Evolutionary conservation across 2,329 filamentous ascomycete species (phyloP).

Genomic region (Fonsecaea pedrosoi): DNA sequence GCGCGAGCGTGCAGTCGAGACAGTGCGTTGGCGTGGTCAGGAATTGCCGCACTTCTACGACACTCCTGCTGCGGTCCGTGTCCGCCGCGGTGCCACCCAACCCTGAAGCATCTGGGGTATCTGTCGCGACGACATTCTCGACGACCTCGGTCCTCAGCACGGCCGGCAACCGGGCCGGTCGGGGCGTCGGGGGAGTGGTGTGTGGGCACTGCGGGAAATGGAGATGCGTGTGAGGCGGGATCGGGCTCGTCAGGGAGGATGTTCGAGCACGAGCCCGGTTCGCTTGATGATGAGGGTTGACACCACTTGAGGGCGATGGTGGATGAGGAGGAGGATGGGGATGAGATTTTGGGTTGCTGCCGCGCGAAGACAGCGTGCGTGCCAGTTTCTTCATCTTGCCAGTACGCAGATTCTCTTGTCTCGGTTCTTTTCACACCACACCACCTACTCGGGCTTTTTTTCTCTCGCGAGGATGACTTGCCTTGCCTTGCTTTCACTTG

Average conservation of each 20-base stretch:
- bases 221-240: slow-evolving; percentile 21
- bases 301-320: not conserved
- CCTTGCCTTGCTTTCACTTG: too few species aligned
- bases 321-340: not conserved
- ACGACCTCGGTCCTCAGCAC: slow-evolving; percentile 20
- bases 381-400: slow-evolving; percentile 29
- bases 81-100: not conserved
- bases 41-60: slow-evolving; percentile 8
- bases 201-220: slow-evolving; percentile 27
- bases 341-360: not conserved
- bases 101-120: not conserved
- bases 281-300: not conserved
- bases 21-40: slow-evolving; percentile 16
- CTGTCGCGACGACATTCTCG: not conserved
- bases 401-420: too few species aligned
- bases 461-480: too few species aligned
- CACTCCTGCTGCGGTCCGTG: not conserved
- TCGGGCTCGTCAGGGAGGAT: slow-evolving; percentile 9
- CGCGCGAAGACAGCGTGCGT: slow-evolving; percentile 18
- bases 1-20: slow-evolving; percentile 24
- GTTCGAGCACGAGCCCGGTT: not conserved
- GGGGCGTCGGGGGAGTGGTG: slow-evolving; percentile 27
- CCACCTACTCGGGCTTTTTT: too few species aligned
- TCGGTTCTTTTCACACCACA: too few species aligned
- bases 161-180: slow-evolving; percentile 20